Percentiles rank a stretch among this genome's conserved stretches.
Evolutionary conservation across 2,329 filamentous ascomycete genomes (phyloP).

Genomic region (Ophiostoma sp.): DNA sequence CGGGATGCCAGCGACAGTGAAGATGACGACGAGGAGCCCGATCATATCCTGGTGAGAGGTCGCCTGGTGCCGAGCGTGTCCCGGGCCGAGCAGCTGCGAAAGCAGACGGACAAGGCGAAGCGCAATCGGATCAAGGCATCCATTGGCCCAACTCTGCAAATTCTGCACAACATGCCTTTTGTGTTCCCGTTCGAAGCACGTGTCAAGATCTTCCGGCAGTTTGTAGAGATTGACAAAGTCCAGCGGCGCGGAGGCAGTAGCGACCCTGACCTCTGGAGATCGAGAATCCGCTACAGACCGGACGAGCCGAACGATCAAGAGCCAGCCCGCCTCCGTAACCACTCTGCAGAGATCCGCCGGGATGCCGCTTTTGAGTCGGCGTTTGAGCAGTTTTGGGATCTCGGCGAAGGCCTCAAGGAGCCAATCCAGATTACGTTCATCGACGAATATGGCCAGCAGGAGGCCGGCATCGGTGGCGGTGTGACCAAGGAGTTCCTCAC

Average conservation of each 20-base stretch:
- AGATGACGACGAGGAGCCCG: background rate
- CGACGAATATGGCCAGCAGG: constrained; percentile 76
- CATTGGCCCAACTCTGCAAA: constrained; percentile 79
- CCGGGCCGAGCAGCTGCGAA: constrained; percentile 55
- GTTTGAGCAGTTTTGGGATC: constrained; percentile 70
- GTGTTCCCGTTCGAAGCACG: constrained; percentile 88
- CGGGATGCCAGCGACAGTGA: constrained; percentile 20
- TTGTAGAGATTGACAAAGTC: constrained; percentile 76
- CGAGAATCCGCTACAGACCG: constrained; percentile 47
- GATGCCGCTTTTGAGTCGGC: constrained; percentile 81
- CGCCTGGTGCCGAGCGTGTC: background rate
- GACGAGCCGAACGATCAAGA: constrained; percentile 27
- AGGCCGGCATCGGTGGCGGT: constrained; percentile 94
- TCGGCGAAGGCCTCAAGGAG: constrained; percentile 82
- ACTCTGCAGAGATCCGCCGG: constrained; percentile 75
- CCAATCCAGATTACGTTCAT: constrained; percentile 96
- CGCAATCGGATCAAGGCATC: constrained; percentile 68
- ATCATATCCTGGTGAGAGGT: background rate
- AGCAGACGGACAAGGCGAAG: constrained; percentile 60
- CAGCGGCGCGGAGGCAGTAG: constrained; percentile 62
- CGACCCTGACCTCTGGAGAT: constrained; percentile 71
- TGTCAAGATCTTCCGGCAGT: constrained; percentile 88
- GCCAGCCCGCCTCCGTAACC: constrained; percentile 37
- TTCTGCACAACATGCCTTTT: constrained; percentile 94
- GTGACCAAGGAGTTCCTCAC: constrained; percentile 97